These are phyloP conservation scores for Pyricularia pennisetigena DNA, from an alignment of 2,329 filamentous ascomycete genomes.

Conservation along the genomic window DNA sequence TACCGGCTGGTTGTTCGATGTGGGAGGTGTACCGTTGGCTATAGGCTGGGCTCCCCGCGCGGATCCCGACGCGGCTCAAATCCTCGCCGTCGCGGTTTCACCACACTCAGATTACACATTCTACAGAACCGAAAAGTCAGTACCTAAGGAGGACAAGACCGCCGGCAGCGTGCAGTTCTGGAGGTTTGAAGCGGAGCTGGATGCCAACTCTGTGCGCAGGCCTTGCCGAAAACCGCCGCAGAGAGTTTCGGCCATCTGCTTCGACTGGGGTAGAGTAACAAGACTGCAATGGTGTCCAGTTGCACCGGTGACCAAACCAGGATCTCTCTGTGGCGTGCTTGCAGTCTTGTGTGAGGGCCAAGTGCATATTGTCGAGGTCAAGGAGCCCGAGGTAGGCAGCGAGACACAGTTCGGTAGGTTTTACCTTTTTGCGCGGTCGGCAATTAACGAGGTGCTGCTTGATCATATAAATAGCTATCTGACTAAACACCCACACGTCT, in stretches of 20 bases:
- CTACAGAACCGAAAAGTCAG: conserved; percentile 25
- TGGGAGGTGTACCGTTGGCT: conserved; percentile 39
- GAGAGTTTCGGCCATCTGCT: conserved; percentile 34
- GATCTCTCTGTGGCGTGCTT: conserved; percentile 26
- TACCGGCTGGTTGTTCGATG: conserved; percentile 43
- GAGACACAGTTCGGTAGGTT: conserved; percentile 1
- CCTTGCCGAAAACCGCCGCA: conserved; percentile 25
- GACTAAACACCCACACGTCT: not conserved
- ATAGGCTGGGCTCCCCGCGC: conserved; percentile 41
- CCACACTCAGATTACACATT: conserved; percentile 40
- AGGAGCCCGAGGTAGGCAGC: conserved; percentile 7
- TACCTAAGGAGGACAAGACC: conserved; percentile 23
- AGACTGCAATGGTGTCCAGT: conserved; percentile 45
- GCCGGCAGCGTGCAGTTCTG: conserved; percentile 42
- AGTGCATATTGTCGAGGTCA: conserved; percentile 37
- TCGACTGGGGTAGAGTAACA: conserved; percentile 39
- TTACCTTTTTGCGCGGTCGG: not conserved
- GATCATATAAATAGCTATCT: conserved; percentile 8
- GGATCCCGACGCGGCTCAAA: conserved; percentile 8
- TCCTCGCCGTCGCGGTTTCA: conserved; percentile 38
- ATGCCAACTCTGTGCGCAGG: conserved; percentile 20
- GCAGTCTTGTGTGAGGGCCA: conserved; percentile 42
- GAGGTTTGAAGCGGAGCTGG: conserved; percentile 31
- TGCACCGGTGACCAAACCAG: conserved; percentile 16
- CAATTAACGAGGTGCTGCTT: not conserved